These are phyloP conservation scores for Phoenix roebelenii DNA, from an alignment of 176 grass and related monocot species.

Conservation along the genomic window DNA sequence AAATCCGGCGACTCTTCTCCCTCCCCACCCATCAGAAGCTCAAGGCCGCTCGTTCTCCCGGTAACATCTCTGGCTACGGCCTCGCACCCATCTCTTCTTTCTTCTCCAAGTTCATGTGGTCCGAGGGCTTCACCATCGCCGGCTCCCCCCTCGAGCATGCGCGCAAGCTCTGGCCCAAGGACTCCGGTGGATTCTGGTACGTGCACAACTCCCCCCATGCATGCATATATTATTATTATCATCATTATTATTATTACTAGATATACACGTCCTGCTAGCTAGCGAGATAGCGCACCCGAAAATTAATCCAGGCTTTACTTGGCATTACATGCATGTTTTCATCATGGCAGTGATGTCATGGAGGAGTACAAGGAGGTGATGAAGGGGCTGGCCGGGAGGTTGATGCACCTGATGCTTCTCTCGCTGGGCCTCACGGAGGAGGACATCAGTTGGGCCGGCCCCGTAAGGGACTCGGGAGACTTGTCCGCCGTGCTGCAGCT, in stretches of 20 bases:
- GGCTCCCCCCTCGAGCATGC: constrained; percentile 33
- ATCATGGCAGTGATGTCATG: constrained; percentile 55
- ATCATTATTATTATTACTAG: too few species aligned
- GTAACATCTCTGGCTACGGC: too few species aligned
- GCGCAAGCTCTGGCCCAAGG: constrained; percentile 79
- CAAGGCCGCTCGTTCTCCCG: constrained; percentile 37
- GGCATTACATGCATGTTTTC: background rate
- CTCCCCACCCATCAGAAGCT: constrained; percentile 63
- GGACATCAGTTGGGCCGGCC: constrained; percentile 30
- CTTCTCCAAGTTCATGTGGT: constrained; percentile 99
- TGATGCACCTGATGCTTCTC: constrained; percentile 48
- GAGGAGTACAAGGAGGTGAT: constrained; percentile 79
- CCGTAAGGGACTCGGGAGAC: constrained; percentile 21
- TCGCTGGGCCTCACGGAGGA: constrained; percentile 60
- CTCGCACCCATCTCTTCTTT: background rate
- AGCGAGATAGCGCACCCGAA: too few species aligned
- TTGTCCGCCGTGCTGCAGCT: constrained; percentile 30
- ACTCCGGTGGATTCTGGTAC: constrained; percentile 84
- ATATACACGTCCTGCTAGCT: too few species aligned
- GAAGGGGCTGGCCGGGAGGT: constrained; percentile 40
- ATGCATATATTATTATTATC: too few species aligned
- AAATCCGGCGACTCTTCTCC: constrained; percentile 58
- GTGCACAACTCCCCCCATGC: background rate
- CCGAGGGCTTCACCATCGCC: constrained; percentile 23
- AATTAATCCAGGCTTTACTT: too few species aligned